phyloP scores from a whole-genome alignment of 495 filamentous ascomycete species.

The Cudoniella acicularis region DNA sequence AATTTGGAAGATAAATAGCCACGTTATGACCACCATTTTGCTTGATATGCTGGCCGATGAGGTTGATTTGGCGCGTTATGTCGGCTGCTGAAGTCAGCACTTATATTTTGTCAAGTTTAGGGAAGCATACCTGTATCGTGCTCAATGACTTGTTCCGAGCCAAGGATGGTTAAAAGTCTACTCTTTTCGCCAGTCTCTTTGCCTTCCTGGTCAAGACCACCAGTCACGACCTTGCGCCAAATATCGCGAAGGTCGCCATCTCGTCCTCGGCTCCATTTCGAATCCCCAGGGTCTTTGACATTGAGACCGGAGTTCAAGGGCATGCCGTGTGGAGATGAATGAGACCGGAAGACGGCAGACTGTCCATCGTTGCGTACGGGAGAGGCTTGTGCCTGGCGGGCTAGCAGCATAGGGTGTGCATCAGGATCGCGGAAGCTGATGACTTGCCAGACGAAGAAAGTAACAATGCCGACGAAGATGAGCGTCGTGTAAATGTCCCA shows the following conservation, averaged over 20 bases:
- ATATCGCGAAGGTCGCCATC: conserved; percentile 91
- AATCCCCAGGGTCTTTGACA: conserved; percentile 77
- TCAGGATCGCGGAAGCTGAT: conserved; percentile 64
- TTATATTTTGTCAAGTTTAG: neutral
- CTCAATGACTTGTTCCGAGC: conserved; percentile 67
- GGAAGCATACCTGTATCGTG: conserved; percentile 53
- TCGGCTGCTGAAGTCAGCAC: conserved; percentile 40
- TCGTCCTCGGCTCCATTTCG: conserved; percentile 75
- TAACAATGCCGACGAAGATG: conserved; percentile 57
- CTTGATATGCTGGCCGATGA: conserved; percentile 71
- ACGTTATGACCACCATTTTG: conserved; percentile 71
- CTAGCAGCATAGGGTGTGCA: conserved; percentile 84
- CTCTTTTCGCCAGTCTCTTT: conserved; percentile 58
- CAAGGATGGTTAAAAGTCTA: conserved; percentile 76
- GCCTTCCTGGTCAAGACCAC: conserved; percentile 57
- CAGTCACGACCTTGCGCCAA: conserved; percentile 74
- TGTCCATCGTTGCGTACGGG: conserved; percentile 80
- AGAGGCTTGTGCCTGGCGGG: conserved; percentile 73
- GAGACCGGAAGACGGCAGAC: conserved; percentile 75
- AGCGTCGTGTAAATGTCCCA: conserved; percentile 76
- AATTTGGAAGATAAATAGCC: conserved; percentile 90
- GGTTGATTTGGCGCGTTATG: conserved; percentile 79
- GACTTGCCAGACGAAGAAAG: conserved; percentile 59
- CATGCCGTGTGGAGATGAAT: conserved; percentile 78
- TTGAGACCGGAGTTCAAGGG: conserved; percentile 78